Conservation (phyloP, 1,284 basidiomycete species). For the Melampsora americana region DNA sequence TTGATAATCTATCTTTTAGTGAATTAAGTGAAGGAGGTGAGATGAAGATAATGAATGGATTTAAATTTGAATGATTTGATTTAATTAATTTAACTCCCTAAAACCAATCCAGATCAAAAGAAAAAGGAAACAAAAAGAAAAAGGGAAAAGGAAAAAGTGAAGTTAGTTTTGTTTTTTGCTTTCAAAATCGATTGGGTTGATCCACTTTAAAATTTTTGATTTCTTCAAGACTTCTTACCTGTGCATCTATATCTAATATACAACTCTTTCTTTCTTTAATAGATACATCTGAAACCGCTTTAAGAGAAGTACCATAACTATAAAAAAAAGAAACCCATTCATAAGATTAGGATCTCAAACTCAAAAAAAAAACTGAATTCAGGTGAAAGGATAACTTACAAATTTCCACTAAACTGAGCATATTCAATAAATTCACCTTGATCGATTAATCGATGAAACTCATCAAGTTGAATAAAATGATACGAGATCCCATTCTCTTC, state of each 20-base stretch:
- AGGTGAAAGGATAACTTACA: slow-evolving; percentile 59
- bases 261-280: slow-evolving; percentile 64
- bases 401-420: slow-evolving; percentile 81
- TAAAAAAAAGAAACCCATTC: too few relatives aligned
- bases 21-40: slow-evolving; percentile 74
- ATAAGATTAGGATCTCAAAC: too few relatives aligned
- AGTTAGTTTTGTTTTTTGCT: too few relatives aligned
- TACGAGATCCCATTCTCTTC: slow-evolving; percentile 71
- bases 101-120: too few relatives aligned
- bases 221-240: too few relatives aligned
- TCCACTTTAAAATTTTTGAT: too few relatives aligned
- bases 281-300: slow-evolving; percentile 61
- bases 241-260: slow-evolving; percentile 93
- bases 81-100: slow-evolving; percentile 89
- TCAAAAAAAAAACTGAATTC: too few relatives aligned
- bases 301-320: slow-evolving; percentile 78
- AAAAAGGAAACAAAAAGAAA: too few relatives aligned
- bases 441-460: slow-evolving; percentile 59
- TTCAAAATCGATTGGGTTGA: too few relatives aligned
- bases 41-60: slow-evolving; percentile 89
- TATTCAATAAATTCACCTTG: slow-evolving; percentile 63
- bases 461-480: slow-evolving; percentile 60
- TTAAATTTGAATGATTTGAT: slow-evolving; percentile 64
- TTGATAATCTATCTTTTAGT: slow-evolving; percentile 68
- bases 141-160: too few relatives aligned